Percentiles rank a stretch among this genome's conserved stretches.
phyloP scores from a whole-genome alignment of 2,329 filamentous ascomycete species.

The Colletotrichum sidae region DNA sequence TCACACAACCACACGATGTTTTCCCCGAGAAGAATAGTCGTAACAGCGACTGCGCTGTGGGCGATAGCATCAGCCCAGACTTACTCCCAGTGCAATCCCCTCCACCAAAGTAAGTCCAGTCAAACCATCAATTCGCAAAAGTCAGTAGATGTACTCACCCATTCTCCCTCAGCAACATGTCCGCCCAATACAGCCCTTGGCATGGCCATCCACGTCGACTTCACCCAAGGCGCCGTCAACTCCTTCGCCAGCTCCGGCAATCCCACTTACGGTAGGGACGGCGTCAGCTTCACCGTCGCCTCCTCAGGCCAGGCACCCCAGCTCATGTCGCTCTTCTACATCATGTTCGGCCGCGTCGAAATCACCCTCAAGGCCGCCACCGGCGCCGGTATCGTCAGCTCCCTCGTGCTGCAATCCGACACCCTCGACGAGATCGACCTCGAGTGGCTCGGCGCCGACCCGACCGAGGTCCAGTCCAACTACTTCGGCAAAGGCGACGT shows the following conservation, averaged over 20 bases:
- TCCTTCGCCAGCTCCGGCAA: slow-evolving; percentile 79
- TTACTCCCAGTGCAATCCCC: slow-evolving; percentile 54
- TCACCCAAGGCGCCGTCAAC: slow-evolving; percentile 80
- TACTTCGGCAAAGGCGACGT: slow-evolving; percentile 96
- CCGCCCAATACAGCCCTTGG: slow-evolving; percentile 83
- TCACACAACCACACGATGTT: slow-evolving; percentile 24
- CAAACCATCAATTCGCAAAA: neutral
- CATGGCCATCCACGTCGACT: slow-evolving; percentile 85
- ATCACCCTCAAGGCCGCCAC: slow-evolving; percentile 87
- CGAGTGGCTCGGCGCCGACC: slow-evolving; percentile 90
- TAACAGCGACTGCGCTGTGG: slow-evolving; percentile 41
- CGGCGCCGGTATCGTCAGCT: slow-evolving; percentile 92
- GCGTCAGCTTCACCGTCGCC: slow-evolving; percentile 83
- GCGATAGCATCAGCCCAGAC: slow-evolving; percentile 50
- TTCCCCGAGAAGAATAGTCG: slow-evolving; percentile 33
- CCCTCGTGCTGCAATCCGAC: slow-evolving; percentile 90
- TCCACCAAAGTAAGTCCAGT: slow-evolving; percentile 45
- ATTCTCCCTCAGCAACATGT: slow-evolving; percentile 66
- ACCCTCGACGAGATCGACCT: slow-evolving; percentile 95
- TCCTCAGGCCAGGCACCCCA: slow-evolving; percentile 86
- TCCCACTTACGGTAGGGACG: slow-evolving; percentile 80
- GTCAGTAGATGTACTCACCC: neutral
- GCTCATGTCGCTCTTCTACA: slow-evolving; percentile 92
- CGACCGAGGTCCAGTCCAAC: slow-evolving; percentile 88
- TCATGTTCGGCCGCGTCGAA: slow-evolving; percentile 97